Evolutionary conservation across 441 rosid genomes (phyloP), one percentile per base, ranked within the genome.

Genomic region (Pelargonium fulgidum): DNA sequence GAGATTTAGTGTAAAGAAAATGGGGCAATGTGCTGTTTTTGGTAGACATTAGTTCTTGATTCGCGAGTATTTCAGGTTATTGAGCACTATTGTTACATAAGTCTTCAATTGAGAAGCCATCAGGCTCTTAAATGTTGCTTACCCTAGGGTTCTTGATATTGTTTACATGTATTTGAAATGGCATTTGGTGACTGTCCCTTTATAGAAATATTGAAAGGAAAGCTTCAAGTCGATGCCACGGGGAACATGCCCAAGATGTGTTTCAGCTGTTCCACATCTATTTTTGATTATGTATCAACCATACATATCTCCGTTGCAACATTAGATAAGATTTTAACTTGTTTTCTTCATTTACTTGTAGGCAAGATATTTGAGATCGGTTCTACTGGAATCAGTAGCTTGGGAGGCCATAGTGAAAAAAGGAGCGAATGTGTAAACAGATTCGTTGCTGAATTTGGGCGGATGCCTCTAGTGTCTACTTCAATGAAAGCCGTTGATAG

Each of bases 281-380:
- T 3, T n/a, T n/a, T n/a, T n/a, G n/a, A n/a, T n/a, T n/a, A n/a
- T n/a, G n/a, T n/a, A n/a, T n/a, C 3, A 3, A 26, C 33, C 33
- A 26, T 26, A 26, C 0, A 26, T 26, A 26, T 26, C 33, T 26
- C 3, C 33, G 3, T 1, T 26, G 33, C 33, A 26, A 26, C 3
- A 26, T 26, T 26, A 11, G 52, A 0, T n/a, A 13, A 50, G 16
- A 50, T 3, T 50, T 3, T 50, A 5, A 50, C n/a, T 10, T 68
- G 62, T 64, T 69, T 26, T 26, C 33, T 26, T 26, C 33, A 26
- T 26, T 26, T 56, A 14, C 52, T 58, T 74, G 70, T 66, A 92
- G 98, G 98, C 39, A 92, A 88, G 72, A 88, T 92, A 81, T 84
- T 80, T 70, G 95, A 90, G 88, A 87, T 87, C 64, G 98, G 98